A percentile compares a stretch with the other conserved stretches of the same genome.
Evolutionary conservation across 805 yeast genomes (phyloP).

Genomic region (Sungouiozyma intestinalis): DNA sequence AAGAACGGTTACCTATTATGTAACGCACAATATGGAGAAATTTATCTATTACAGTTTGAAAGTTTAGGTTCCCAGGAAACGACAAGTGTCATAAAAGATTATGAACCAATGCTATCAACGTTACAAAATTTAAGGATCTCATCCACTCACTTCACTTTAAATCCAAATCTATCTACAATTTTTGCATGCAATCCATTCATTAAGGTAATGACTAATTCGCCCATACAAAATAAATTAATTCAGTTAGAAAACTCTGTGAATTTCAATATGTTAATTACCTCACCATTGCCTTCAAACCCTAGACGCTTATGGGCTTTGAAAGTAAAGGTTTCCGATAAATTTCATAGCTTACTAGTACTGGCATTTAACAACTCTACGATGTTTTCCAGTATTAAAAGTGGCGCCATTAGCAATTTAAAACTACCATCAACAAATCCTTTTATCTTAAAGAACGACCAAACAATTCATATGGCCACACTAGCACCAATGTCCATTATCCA

Average conservation of each 20-base stretch:
- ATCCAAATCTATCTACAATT: conserved; percentile 42
- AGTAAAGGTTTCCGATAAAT: conserved; percentile 20
- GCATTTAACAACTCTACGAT: conserved; percentile 15
- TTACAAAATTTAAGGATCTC: conserved; percentile 51
- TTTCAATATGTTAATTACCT: conserved; percentile 53
- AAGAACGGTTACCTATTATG: conserved; percentile 70
- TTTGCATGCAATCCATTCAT: conserved; percentile 24
- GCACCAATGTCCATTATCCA: conserved; percentile 60
- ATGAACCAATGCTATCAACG: conserved; percentile 23
- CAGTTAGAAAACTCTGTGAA: conserved; percentile 46
- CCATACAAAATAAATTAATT: conserved; percentile 30
- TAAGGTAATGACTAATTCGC: conserved; percentile 22
- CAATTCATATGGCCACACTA: conserved; percentile 60
- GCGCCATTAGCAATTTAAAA: conserved; percentile 60
- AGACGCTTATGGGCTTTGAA: conserved; percentile 56
- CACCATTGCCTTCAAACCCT: conserved; percentile 64
- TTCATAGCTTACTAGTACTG: conserved; percentile 19
- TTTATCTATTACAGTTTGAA: conserved; percentile 67
- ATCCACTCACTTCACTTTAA: conserved; percentile 34
- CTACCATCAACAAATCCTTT: conserved; percentile 59
- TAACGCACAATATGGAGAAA: conserved; percentile 52
- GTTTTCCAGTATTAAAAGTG: conserved; percentile 23
- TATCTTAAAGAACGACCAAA: conserved; percentile 45
- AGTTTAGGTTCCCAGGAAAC: conserved; percentile 46
- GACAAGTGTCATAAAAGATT: conserved; percentile 3